Percentiles rank a stretch among this genome's conserved stretches.
Conservation (phyloP, 164 flowering plant species). For the Paratinospora sagittata region DNA sequence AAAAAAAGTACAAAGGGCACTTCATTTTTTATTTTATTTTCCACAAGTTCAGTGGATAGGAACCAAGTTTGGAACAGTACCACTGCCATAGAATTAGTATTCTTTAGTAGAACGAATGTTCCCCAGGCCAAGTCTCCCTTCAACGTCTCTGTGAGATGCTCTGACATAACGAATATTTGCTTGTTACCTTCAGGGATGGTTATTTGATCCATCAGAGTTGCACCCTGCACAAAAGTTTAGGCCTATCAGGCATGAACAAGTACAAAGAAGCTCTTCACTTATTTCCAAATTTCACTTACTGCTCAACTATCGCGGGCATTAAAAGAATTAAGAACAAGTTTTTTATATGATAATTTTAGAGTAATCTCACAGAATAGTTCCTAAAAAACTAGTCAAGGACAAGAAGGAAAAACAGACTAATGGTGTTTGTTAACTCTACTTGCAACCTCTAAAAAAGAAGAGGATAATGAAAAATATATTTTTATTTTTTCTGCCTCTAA, state of each 20-base stretch:
- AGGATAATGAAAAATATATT: no score
- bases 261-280: background rate
- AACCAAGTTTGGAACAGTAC: slow-evolving; percentile 27
- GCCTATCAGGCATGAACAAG: slow-evolving; percentile 7
- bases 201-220: slow-evolving; percentile 35
- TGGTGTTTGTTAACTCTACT: no score
- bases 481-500: no score
- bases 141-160: slow-evolving; percentile 33
- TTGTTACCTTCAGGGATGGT: slow-evolving; percentile 52
- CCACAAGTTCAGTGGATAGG: background rate
- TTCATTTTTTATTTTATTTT: background rate
- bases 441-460: no score
- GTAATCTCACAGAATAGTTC: no score
- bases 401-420: no score
- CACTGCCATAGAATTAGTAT: slow-evolving; percentile 71
- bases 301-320: background rate
- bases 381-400: no score
- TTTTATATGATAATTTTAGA: no score
- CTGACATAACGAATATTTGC: slow-evolving; percentile 76
- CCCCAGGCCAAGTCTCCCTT: slow-evolving; percentile 92
- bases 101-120: slow-evolving; percentile 66
- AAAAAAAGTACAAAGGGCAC: background rate
- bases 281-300: background rate
- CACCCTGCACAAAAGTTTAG: slow-evolving; percentile 46
- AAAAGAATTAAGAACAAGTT: background rate